Conservation (phyloP, 208 protist genomes). For the Crithidia fasciculata region DNA sequence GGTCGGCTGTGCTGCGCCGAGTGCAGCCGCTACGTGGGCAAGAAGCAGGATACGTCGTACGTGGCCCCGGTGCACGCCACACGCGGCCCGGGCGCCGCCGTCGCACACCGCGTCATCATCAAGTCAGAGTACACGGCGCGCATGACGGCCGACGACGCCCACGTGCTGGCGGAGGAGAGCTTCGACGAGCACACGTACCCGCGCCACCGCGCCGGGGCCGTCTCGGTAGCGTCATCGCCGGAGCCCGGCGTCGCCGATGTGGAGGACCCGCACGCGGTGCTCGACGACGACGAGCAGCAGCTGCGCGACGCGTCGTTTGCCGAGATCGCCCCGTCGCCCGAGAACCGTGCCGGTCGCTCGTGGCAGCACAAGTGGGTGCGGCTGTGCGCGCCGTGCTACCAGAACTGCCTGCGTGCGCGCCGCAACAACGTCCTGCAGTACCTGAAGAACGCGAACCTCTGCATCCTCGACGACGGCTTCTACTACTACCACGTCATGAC, state of each 20-base stretch:
- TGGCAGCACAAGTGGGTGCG: constrained; percentile 45
- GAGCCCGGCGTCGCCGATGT: not conserved
- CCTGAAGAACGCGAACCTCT: constrained; percentile 51
- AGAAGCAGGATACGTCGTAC: constrained; percentile 52
- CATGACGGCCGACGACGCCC: constrained; percentile 41
- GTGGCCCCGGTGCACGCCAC: constrained; percentile 11
- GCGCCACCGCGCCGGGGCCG: constrained; percentile 2
- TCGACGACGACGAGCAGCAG: constrained; percentile 11
- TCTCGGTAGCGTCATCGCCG: not conserved
- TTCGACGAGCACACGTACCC: constrained; percentile 59
- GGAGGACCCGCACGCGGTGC: not conserved
- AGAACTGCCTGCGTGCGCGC: constrained; percentile 61
- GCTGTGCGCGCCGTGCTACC: constrained; percentile 64
- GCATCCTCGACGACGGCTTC: constrained; percentile 62
- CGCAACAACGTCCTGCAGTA: constrained; percentile 38
- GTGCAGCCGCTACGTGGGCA: constrained; percentile 63
- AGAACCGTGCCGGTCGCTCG: not conserved
- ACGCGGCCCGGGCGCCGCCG: not conserved
- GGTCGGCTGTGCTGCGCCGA: constrained; percentile 63
- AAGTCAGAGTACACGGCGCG: constrained; percentile 46
- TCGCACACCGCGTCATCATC: constrained; percentile 35
- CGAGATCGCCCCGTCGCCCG: not conserved
- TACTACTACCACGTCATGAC: constrained; percentile 67
- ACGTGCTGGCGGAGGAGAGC: constrained; percentile 30
- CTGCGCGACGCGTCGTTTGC: not conserved